Percentiles rank a stretch among this genome's conserved stretches.
phyloP scores from a whole-genome alignment of 2,329 filamentous ascomycete species.

The Lachnellula occidentalis region DNA sequence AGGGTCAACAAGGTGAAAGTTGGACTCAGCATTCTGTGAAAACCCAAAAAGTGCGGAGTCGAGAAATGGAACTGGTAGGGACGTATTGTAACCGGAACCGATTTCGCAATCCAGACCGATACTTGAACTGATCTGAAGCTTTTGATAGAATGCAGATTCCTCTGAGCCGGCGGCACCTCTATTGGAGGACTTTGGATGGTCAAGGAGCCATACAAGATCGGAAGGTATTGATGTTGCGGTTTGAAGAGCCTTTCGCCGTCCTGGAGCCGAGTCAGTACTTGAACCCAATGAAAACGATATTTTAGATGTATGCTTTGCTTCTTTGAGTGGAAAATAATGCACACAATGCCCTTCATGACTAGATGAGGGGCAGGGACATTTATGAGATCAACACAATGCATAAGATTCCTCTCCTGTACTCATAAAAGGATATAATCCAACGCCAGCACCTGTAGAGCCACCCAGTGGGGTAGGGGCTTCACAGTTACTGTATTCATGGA shows the following conservation, averaged over 20 bases:
- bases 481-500: too few species aligned
- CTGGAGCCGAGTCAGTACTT: neutral
- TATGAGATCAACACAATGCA: too few species aligned
- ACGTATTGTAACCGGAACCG: too few species aligned
- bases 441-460: too few species aligned
- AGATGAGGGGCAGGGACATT: too few species aligned
- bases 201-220: neutral
- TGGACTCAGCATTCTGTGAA: neutral
- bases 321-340: neutral
- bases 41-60: neutral
- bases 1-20: neutral
- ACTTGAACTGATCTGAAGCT: too few species aligned
- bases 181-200: neutral
- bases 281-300: too few species aligned
- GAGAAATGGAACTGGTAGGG: neutral
- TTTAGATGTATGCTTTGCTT: neutral
- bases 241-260: slow-evolving; percentile 1
- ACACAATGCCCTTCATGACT: neutral
- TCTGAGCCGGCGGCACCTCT: too few species aligned
- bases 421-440: too few species aligned
- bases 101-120: too few species aligned
- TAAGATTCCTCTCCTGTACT: too few species aligned
- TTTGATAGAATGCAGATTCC: neutral
- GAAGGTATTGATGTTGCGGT: neutral
- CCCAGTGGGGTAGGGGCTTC: too few species aligned